Evolutionary conservation across 2,329 filamentous ascomycete genomes (phyloP).

Genomic region (Ophiostoma pallidulum): DNA sequence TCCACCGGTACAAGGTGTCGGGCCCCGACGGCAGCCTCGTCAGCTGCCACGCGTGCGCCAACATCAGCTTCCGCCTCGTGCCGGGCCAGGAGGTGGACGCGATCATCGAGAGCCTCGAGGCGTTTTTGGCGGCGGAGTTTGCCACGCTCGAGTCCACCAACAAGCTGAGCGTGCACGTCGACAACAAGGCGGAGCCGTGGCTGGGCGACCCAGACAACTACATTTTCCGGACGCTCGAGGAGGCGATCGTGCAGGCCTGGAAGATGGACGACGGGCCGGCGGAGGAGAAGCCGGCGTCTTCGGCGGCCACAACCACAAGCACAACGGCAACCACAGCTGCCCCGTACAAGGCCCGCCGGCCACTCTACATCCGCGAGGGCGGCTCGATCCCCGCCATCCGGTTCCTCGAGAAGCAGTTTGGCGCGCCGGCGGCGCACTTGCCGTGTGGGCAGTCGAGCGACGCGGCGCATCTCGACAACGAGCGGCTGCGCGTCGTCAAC

Average conservation of each 20-base stretch:
- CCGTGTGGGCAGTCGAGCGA: slow-evolving; percentile 94
- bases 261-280: slow-evolving; percentile 37
- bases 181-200: slow-evolving; percentile 94
- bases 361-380: slow-evolving; percentile 89
- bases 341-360: slow-evolving; percentile 40
- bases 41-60: slow-evolving; percentile 77
- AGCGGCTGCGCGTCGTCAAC: slow-evolving; percentile 80
- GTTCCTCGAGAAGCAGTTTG: slow-evolving; percentile 90
- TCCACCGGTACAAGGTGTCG: slow-evolving; percentile 87
- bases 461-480: slow-evolving; percentile 88
- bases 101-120: slow-evolving; percentile 58
- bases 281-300: background rate
- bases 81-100: slow-evolving; percentile 80
- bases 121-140: slow-evolving; percentile 65
- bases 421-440: slow-evolving; percentile 80
- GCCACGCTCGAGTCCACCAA: slow-evolving; percentile 69
- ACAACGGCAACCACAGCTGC: slow-evolving; percentile 17
- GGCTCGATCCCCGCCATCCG: slow-evolving; percentile 91
- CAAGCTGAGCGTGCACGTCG: slow-evolving; percentile 68
- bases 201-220: slow-evolving; percentile 83
- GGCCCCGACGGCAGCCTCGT: slow-evolving; percentile 89
- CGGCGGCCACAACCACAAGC: too few relatives aligned
- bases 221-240: slow-evolving; percentile 81
- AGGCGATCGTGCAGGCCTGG: slow-evolving; percentile 81
- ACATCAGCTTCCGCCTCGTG: slow-evolving; percentile 83